Evolutionary conservation across 345 rosid species (phyloP), one percentile per base, ranked within the genome.

Genomic region (Angophora floribunda): DNA sequence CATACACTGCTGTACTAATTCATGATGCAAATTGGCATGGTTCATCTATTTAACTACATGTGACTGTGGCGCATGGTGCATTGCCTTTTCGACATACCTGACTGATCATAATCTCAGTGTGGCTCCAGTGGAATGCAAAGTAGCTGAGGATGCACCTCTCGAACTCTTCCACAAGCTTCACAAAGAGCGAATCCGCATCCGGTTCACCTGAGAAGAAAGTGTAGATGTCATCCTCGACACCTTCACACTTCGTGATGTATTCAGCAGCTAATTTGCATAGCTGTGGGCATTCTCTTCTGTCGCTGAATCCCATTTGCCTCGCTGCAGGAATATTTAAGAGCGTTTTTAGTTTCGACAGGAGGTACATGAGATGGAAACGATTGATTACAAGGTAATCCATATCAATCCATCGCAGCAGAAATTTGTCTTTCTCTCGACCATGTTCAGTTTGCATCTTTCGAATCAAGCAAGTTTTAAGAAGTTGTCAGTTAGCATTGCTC

Each of bases 131-230:
- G 87, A 91, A 97, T 0, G 97, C 98, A 90, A 97, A 98, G 90
- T 98, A 98, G 86, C 96, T 97, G 13, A 98, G 95, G 51, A 94
- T 98, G 86, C 99, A 98, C 91, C 98, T 94, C 89, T 98, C 98
- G 49, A 98, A 91, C 91, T 98, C 99, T 90, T 97, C 98, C n/a
- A 96, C 95, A 21, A 98, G 96, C 93, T 95, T 97, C 87, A 95
- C 95, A 86, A 93, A 96, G 86, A 96, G 92, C 8, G 98, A 88
- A 87, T 97, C 98, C 22, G 93, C 97, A 44, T 95, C 94, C 5
- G 95, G 91, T 78, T 96, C 96, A 59, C 90, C 59, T 30, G 91
- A 89, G 88, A 97, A 95, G 86, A 90, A 95, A 14, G 96, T 89
- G 88, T 92, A 97, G 61, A 97, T 95, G 63, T 96, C 97, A 19